Evolutionary conservation across 169 alveolate genomes (phyloP), one percentile per base, ranked within the genome.

Genomic region (Besnoitia besnoiti): DNA sequence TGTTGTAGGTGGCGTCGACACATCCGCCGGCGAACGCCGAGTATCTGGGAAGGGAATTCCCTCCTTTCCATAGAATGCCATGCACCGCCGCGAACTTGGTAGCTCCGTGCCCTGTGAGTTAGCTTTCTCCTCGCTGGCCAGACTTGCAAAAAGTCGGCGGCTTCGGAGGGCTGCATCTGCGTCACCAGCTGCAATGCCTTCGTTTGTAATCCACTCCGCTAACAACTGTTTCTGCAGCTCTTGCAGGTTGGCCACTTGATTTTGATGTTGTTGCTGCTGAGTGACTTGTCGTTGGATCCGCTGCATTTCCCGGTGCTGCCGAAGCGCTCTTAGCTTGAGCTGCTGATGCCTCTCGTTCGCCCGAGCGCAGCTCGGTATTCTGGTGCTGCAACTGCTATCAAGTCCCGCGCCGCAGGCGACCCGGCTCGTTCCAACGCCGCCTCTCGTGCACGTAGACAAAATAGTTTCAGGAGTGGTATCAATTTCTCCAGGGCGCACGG

Each of bases 231-330:
- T 51, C 87, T 46, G 87, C 87, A 77, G 47, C 87, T 46, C 61
- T 27, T 77, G 87, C 42, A 77, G 87, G 0, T 7, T 12, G 19
- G 50, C 87, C 27, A 77, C 87, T 46, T 77, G 87, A 33, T 77
- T 19, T 10, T 77, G 40, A 44, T 77, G 87, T 59, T 46, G 87
- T n/a, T 24, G 87, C 8, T 33, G 24, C 47, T 40, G 0, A 39
- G 8, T 35, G 50, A 16, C 35, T 42, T 40, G 37, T 5, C 40
- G 87, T 37, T 35, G 87, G 37, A 77, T 21, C 0, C 87, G 0
- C 37, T 77, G 50, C 61, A 77, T 51, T 35, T 77, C 87, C 61
- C 59, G 50, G 16, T 77, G 62, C n/a, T 77, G 87, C 50, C 87
- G 87, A 44, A 30, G 61, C 0, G 87, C 87, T 42, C 40, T 77